These are phyloP conservation scores for Schizopora paradoxa DNA, from an alignment of 1,284 basidiomycete species.

Conservation along the genomic window DNA sequence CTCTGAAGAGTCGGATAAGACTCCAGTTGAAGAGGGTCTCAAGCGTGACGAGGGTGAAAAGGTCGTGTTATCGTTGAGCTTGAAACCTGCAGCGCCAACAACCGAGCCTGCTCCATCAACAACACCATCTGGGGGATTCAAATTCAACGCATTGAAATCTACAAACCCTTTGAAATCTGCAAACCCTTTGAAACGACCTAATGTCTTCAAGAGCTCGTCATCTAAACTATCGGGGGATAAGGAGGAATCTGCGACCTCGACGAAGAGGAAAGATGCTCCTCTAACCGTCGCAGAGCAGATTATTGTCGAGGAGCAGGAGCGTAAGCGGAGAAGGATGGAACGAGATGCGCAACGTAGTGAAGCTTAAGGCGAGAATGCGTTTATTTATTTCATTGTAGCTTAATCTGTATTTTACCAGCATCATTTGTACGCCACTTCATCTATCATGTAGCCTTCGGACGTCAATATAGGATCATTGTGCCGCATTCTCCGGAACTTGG, in stretches of 20 bases:
- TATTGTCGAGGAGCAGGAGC: conserved; percentile 82
- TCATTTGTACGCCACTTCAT: too few relatives aligned
- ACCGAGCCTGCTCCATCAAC: conserved; percentile 10
- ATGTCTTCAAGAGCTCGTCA: conserved; percentile 61
- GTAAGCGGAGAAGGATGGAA: conserved; percentile 70
- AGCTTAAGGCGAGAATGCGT: too few relatives aligned
- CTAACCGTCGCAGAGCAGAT: conserved; percentile 82
- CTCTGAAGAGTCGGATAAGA: conserved; percentile 21
- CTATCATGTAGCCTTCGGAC: too few relatives aligned
- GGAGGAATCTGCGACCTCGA: conserved; percentile 34
- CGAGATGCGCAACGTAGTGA: too few relatives aligned
- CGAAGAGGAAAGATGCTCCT: conserved; percentile 34
- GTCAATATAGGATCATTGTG: too few relatives aligned
- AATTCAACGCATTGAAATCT: conserved; percentile 51
- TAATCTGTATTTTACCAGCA: too few relatives aligned
- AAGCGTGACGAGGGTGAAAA: conserved; percentile 75
- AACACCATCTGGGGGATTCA: conserved; percentile 46
- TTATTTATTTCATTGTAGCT: too few relatives aligned
- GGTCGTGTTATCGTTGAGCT: conserved; percentile 63
- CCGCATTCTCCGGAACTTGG: too few relatives aligned
- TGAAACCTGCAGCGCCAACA: conserved; percentile 42
- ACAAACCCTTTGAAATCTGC: too few relatives aligned
- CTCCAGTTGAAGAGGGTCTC: conserved; percentile 51
- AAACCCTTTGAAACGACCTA: conserved; percentile 60
- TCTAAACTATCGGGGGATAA: conserved; percentile 37